Percentiles rank a stretch among this genome's conserved stretches.
Conservation (phyloP, 2,329 filamentous ascomycete genomes). For the Blumeriella jaapii region DNA sequence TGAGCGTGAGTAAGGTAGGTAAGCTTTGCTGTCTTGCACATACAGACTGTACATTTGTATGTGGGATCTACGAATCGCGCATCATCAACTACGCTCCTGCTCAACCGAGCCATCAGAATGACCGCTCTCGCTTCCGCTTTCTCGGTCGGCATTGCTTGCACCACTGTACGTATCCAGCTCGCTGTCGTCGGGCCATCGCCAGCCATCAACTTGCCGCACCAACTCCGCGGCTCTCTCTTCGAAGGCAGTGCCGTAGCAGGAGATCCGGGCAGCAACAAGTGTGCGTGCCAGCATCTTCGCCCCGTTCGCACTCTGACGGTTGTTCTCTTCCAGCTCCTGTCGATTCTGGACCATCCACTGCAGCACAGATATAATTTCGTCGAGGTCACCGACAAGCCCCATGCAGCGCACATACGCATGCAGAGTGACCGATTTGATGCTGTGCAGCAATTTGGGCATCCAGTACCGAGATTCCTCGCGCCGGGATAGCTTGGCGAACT, state of each 20-base stretch:
- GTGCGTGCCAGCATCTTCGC: constrained; percentile 11
- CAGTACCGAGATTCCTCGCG: constrained; percentile 3
- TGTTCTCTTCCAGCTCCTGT: constrained; percentile 20
- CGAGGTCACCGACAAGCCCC: constrained; percentile 46
- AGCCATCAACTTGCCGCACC: constrained; percentile 16
- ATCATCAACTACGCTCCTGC: too few species aligned
- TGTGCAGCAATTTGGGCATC: constrained; percentile 29
- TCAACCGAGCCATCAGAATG: too few species aligned
- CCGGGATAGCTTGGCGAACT: constrained; percentile 23
- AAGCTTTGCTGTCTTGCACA: too few species aligned
- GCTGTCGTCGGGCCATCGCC: constrained; percentile 23
- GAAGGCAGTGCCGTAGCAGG: constrained; percentile 9
- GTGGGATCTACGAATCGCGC: too few species aligned
- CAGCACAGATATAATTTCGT: constrained; percentile 44
- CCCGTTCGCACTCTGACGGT: constrained; percentile 14
- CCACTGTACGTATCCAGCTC: constrained; percentile 14
- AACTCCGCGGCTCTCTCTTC: constrained; percentile 13
- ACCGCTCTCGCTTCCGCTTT: too few species aligned
- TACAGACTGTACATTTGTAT: too few species aligned
- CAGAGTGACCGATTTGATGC: constrained; percentile 35
- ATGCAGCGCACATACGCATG: constrained; percentile 54
- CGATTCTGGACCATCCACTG: constrained; percentile 46
- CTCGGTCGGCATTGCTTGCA: too few species aligned
- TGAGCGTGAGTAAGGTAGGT: too few species aligned
- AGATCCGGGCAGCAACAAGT: constrained; percentile 19